These are phyloP conservation scores for Monosporascus sp. DNA, from an alignment of 2,329 filamentous ascomycete species.

Conservation along the genomic window DNA sequence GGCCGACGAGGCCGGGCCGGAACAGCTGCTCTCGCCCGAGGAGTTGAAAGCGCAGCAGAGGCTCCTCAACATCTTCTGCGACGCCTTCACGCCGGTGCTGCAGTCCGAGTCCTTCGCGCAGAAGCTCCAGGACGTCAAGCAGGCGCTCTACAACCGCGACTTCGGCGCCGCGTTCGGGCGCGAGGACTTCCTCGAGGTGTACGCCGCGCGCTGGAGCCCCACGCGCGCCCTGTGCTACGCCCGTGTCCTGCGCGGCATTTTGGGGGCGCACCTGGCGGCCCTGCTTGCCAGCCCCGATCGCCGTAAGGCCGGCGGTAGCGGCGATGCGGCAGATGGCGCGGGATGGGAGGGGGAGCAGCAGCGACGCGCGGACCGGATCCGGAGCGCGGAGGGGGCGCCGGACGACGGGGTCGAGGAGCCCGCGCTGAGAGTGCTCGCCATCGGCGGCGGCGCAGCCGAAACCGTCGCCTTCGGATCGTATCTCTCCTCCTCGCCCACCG, in stretches of 20 bases:
- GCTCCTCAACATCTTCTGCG: constrained; percentile 20
- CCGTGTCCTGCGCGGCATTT: constrained; percentile 43
- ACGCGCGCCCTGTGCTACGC: constrained; percentile 78
- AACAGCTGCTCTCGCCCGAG: background rate
- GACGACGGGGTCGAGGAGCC: background rate
- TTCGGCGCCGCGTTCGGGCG: constrained; percentile 75
- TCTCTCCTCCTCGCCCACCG: constrained; percentile 23
- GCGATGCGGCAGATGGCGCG: background rate
- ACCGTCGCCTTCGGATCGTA: constrained; percentile 50
- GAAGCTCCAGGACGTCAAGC: constrained; percentile 76
- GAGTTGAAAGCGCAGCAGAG: constrained; percentile 13
- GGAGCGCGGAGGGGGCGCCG: constrained; percentile 6
- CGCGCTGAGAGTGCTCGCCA: constrained; percentile 37
- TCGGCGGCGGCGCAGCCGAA: constrained; percentile 58
- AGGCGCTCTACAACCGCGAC: constrained; percentile 78
- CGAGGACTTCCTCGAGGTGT: constrained; percentile 68
- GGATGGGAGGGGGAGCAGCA: too few species aligned
- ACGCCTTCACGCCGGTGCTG: constrained; percentile 51
- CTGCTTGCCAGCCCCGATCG: constrained; percentile 14
- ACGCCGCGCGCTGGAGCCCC: constrained; percentile 88
- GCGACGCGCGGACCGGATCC: too few species aligned
- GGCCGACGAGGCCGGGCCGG: constrained; percentile 11
- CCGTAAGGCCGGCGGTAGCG: background rate
- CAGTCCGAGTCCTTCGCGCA: constrained; percentile 41
- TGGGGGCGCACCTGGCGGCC: constrained; percentile 25